phyloP scores from a whole-genome alignment of 305 asterid genomes.

The Petunia hybrid region DNA sequence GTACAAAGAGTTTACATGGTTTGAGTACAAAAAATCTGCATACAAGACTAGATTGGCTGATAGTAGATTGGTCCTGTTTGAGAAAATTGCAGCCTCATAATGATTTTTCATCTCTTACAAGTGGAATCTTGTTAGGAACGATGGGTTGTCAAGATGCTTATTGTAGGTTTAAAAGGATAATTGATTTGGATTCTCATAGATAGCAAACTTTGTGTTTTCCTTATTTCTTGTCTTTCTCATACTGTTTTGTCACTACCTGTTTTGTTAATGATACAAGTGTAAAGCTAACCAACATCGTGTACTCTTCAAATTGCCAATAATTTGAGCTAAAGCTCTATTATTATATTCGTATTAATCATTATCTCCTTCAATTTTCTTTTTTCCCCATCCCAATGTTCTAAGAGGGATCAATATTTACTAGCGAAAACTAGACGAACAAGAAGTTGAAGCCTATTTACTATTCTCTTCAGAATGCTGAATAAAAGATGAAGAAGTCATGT shows the following conservation, averaged over 20 bases:
- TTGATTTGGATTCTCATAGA: constrained; percentile 23
- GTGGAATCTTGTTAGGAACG: constrained; percentile 4
- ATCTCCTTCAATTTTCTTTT: too few species aligned
- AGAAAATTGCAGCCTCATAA: constrained; percentile 70
- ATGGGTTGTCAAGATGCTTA: constrained; percentile 29
- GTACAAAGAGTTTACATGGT: constrained; percentile 91
- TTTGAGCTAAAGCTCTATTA: not conserved
- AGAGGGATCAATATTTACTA: too few species aligned
- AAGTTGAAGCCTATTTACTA: too few species aligned
- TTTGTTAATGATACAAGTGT: not conserved
- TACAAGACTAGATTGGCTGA: constrained; percentile 69
- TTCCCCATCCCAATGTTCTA: too few species aligned
- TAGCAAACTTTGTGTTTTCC: constrained; percentile 32
- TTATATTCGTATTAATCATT: not conserved
- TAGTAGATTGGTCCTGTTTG: constrained; percentile 69
- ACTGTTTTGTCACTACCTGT: constrained; percentile 29
- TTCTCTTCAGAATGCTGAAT: too few species aligned
- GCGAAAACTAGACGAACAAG: too few species aligned
- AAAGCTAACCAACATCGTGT: not conserved
- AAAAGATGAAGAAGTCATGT: too few species aligned
- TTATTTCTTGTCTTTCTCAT: constrained; percentile 28
- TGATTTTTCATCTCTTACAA: not conserved
- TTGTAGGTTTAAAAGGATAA: constrained; percentile 21
- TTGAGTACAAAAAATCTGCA: constrained; percentile 74
- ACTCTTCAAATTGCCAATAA: constrained; percentile 10